Evolutionary conservation across 345 rosid genomes (phyloP).

Genomic region (Aethionema arabicum): DNA sequence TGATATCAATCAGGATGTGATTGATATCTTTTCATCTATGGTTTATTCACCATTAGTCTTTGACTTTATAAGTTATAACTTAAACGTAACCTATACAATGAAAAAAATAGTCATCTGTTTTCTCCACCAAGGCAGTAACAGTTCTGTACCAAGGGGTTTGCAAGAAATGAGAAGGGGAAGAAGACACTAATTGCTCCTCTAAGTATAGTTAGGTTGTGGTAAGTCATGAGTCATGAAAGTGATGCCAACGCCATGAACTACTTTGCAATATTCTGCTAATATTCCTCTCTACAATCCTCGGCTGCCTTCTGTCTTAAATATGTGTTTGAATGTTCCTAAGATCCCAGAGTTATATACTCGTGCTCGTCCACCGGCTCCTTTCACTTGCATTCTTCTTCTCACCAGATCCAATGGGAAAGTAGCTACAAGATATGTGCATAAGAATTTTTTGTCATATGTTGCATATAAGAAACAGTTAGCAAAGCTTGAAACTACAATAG

Average conservation of each 20-base stretch:
- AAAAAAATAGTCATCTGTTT: conserved; percentile 18
- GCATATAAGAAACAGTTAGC: neutral
- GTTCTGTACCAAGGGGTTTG: conserved; percentile 44
- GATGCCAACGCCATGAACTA: conserved; percentile 90
- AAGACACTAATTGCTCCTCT: neutral
- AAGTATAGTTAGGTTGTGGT: neutral
- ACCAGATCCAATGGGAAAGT: conserved; percentile 96
- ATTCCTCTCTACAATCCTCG: conserved; percentile 92
- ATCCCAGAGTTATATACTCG: conserved; percentile 75
- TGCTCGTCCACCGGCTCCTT: conserved; percentile 94
- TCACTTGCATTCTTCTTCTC: conserved; percentile 92
- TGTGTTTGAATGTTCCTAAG: conserved; percentile 69
- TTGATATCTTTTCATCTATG: no score
- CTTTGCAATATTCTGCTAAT: conserved; percentile 94
- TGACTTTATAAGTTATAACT: conserved; percentile 10
- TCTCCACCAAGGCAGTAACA: conserved; percentile 46
- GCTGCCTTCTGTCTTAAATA: conserved; percentile 74
- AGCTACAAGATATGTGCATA: conserved; percentile 40
- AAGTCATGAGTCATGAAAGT: no score
- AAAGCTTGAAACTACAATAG: neutral
- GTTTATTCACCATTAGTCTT: no score
- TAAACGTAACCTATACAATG: conserved; percentile 41
- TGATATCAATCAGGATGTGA: no score
- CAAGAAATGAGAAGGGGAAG: neutral
- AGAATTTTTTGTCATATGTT: neutral